phyloP scores from a whole-genome alignment of 352 stramenopile genomes.

The Pythium periplocum region DNA sequence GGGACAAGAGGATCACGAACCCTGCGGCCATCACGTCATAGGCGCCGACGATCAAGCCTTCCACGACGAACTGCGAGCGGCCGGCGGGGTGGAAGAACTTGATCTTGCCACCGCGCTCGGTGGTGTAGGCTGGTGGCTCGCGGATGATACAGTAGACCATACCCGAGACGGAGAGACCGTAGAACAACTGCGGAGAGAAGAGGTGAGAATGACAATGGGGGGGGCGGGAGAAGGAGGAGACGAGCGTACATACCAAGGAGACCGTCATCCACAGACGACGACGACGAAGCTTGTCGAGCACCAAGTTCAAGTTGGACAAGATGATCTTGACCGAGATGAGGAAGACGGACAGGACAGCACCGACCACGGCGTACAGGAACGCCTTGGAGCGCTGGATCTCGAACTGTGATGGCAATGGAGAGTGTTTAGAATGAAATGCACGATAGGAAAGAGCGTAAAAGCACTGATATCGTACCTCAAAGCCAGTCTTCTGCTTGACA shows the following conservation, averaged over 20 bases:
- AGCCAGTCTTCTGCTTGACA: slow-evolving; percentile 79
- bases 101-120: slow-evolving; percentile 75
- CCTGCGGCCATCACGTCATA: slow-evolving; percentile 62
- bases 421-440: slow-evolving; percentile 2
- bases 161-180: slow-evolving; percentile 80
- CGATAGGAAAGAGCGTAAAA: not conserved
- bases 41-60: slow-evolving; percentile 73
- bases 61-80: slow-evolving; percentile 78
- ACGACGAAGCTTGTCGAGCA: slow-evolving; percentile 65
- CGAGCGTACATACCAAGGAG: slow-evolving; percentile 42
- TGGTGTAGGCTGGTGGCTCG: slow-evolving; percentile 65
- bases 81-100: slow-evolving; percentile 85
- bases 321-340: slow-evolving; percentile 51
- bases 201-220: too few species aligned
- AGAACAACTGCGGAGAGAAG: slow-evolving; percentile 50
- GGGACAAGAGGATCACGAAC: slow-evolving; percentile 75
- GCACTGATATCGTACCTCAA: slow-evolving; percentile 40
- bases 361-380: slow-evolving; percentile 47
- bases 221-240: too few species aligned
- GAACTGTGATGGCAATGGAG: slow-evolving; percentile 21
- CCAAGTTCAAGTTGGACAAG: slow-evolving; percentile 58
- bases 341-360: slow-evolving; percentile 23
- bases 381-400: slow-evolving; percentile 66
- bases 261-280: slow-evolving; percentile 87
- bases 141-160: slow-evolving; percentile 91